Percentiles rank a stretch among this genome's conserved stretches.
Conservation (phyloP, 306 rosid species). For the Inga oerstediana region DNA sequence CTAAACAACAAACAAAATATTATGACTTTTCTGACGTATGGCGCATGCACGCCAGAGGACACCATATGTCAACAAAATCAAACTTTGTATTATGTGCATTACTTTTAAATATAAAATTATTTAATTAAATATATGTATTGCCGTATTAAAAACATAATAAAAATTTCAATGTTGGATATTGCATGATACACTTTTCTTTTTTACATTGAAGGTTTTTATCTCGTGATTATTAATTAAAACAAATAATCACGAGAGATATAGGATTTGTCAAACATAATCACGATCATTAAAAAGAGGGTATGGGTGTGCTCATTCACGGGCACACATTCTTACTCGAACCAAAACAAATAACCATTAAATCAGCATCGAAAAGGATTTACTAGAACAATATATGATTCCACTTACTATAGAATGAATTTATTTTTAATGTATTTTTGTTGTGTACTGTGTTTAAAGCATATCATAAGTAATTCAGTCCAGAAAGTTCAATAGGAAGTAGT, state of each 20-base stretch:
- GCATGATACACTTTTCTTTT: too few species aligned
- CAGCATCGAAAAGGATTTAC: neutral
- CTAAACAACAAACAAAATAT: neutral
- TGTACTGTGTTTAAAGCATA: too few species aligned
- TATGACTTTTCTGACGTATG: neutral
- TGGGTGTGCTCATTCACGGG: neutral
- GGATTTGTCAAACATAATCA: neutral
- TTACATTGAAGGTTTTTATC: neutral
- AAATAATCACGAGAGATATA: neutral
- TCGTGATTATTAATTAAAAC: neutral
- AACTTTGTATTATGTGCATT: neutral
- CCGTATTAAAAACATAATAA: too few species aligned
- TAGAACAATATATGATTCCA: too few species aligned
- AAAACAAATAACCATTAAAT: neutral
- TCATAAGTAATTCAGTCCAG: neutral
- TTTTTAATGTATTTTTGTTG: too few species aligned
- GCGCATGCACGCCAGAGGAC: neutral
- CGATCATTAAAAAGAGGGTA: too few species aligned
- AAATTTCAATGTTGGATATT: too few species aligned
- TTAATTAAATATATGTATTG: neutral
- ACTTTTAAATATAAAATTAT: neutral
- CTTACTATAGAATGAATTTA: too few species aligned
- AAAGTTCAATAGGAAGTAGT: neutral
- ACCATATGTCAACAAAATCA: neutral
- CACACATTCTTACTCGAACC: neutral